Evolutionary conservation across 2,329 filamentous ascomycete species (phyloP), one percentile per base, ranked within the genome.

Genomic region (Fusarium pseudonygamai): DNA sequence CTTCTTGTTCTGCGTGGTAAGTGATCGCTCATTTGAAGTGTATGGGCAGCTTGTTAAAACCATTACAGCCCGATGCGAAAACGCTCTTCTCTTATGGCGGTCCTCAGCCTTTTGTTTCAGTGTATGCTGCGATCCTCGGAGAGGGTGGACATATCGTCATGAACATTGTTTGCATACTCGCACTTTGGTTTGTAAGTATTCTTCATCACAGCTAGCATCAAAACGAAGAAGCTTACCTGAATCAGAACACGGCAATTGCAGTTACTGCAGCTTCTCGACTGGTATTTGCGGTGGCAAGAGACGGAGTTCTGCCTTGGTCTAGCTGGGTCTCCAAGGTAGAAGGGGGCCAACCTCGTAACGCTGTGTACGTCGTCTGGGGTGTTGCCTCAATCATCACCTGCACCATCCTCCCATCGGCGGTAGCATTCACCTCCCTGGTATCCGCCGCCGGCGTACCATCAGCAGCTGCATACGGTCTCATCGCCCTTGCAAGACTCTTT

Each of bases 1-100:
- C 5, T 63, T 63, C 20, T 22, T 63, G 22, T 63, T 63, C n/a
- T 63, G 60, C 9, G 60, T 63, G 53, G 60, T 60, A 37, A 28
- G 40, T n/a, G n/a, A n/a, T n/a, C n/a, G n/a, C n/a, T 40, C 50
- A 2, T 39, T 7, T 1, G 7, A 7, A 18, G 2, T 3, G 7
- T 4, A 16, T 32, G 26, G 5, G 2, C 8, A 3, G 10, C 8
- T 50, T 4, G n/a, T 6, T 62, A 24, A 62, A 7, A 8, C 7
- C 4, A 37, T 34, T 1, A 2, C 32, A 63, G 60, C 60, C 60
- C 0, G 60, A 63, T 49, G 60, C 60, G 0, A 1, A 14, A 5
- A 63, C 43, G 0, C 53, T 63, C 15, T 63, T 63, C 34, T 63
- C 60, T 30, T 59, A 63, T 6, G 60, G 60, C 0, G 60, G 60